These are phyloP conservation scores for Magnaporthiopsis rhizophila DNA, from an alignment of 2,329 filamentous ascomycete genomes.

Conservation along the genomic window DNA sequence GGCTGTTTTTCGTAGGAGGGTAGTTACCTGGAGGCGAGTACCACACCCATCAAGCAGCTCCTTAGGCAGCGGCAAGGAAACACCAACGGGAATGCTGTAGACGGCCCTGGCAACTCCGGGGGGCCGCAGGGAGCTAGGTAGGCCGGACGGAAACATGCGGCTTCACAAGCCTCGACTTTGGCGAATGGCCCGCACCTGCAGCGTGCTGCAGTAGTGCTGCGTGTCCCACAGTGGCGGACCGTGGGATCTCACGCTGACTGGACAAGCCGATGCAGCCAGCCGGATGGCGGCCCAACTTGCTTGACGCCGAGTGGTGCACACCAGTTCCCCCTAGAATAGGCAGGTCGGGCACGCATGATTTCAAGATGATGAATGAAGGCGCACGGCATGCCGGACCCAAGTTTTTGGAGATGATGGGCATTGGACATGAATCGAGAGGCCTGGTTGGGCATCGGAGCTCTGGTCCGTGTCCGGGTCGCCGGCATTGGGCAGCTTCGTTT, in stretches of 20 bases:
- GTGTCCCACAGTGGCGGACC: neutral
- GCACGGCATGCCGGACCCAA: neutral
- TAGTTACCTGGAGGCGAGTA: neutral
- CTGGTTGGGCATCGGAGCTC: neutral
- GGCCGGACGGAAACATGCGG: neutral
- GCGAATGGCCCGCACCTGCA: neutral
- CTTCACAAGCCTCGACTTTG: neutral
- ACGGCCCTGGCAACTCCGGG: neutral
- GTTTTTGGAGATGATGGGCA: neutral
- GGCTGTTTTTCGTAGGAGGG: neutral
- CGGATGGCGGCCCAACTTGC: neutral
- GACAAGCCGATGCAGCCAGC: too few relatives aligned
- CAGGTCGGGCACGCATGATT: neutral
- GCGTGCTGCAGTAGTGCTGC: neutral
- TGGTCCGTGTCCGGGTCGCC: neutral
- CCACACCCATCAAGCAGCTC: neutral
- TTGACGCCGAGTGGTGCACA: neutral
- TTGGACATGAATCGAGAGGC: neutral
- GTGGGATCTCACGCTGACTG: neutral
- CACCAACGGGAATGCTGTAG: neutral
- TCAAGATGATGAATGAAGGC: neutral
- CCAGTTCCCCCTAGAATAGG: neutral
- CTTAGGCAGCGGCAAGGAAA: neutral
- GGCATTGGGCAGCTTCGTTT: neutral
- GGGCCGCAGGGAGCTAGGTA: neutral